phyloP scores from a whole-genome alignment of 2,329 filamentous ascomycete genomes.

The Aurifilum marmelostoma region DNA sequence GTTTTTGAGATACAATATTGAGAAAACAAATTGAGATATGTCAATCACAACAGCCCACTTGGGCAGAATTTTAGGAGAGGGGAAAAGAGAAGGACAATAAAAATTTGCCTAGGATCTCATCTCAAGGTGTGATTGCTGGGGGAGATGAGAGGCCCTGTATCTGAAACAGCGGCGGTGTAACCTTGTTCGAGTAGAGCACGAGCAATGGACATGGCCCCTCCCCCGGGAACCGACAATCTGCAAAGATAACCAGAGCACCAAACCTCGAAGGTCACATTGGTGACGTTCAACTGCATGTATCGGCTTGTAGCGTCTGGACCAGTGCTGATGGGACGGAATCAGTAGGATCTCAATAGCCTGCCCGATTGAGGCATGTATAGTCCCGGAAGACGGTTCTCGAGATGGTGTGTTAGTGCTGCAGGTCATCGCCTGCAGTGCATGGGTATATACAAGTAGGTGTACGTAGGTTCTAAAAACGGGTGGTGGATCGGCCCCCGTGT shows the following conservation, averaged over 20 bases:
- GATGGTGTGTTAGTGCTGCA: not conserved
- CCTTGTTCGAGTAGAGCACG: not conserved
- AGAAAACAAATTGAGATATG: not conserved
- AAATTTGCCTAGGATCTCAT: not conserved
- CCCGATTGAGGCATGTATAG: not conserved
- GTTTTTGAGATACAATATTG: not conserved
- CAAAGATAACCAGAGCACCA: not conserved
- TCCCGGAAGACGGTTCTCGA: not conserved
- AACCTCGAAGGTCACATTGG: not conserved
- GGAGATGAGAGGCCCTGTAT: conserved; percentile 6
- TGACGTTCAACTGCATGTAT: not conserved
- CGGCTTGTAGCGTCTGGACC: not conserved
- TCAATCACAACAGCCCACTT: not conserved
- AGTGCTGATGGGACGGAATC: not conserved
- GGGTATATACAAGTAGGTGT: not conserved
- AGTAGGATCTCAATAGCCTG: conserved; percentile 2
- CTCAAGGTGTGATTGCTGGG: not conserved
- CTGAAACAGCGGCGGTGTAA: conserved; percentile 11
- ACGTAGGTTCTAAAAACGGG: not conserved
- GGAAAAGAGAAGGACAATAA: not conserved
- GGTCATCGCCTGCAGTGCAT: not conserved
- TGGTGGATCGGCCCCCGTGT: not conserved
- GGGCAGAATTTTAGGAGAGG: not conserved
- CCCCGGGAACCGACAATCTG: not conserved
- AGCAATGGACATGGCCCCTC: not conserved